Evolutionary conservation across 2,329 filamentous ascomycete species (phyloP), one percentile per base, ranked within the genome.

Genomic region (Trichoderma harzianum): DNA sequence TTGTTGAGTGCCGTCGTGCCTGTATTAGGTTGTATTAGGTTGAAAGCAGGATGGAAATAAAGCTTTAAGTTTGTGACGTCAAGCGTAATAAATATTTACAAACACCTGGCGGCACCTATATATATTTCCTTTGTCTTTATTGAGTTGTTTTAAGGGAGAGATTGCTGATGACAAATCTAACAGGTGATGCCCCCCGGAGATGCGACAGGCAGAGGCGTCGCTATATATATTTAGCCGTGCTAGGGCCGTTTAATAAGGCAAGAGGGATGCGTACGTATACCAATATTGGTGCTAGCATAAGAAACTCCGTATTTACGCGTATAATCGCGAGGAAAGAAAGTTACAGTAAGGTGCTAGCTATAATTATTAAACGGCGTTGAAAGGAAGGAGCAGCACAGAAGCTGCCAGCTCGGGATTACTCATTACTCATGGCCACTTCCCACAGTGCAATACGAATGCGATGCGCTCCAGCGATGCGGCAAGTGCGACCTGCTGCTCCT

Each of bases 101-200:
- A 36, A 66, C 36, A 66, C 63, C 32, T 12, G 3, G 47, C 14
- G 61, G 36, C 26, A 16, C 11, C 36, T 69, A 61, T 69, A 62
- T 61, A 62, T 51, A 26, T 21, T 43, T 51, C 21, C 16, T 32
- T 32, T 5, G n/a, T 6, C n/a, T 53, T 32, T 43, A 24, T 61
- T 16, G 34, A 34, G 53, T 39, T 30, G 36, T 47, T 24, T 26
- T 18, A 61, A 24, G 57, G 36, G 32, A 67, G 32, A 57, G 24
- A n/a, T 34, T 65, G 64, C 14, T 69, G 66, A 61, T 69, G 57
- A 69, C 66, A 69, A 69, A 69, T 69, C 36, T 69, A 69, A 69
- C 66, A 62, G 57, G 57, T 62, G 66, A 69, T 61, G 57, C 30
- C 34, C 34, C 63, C 21, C 60, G 34, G 60, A 65, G 43, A 65